Base-by-base conservation (phyloP, 768 basidiomycete species). In the Psilocybe sp. region DNA sequence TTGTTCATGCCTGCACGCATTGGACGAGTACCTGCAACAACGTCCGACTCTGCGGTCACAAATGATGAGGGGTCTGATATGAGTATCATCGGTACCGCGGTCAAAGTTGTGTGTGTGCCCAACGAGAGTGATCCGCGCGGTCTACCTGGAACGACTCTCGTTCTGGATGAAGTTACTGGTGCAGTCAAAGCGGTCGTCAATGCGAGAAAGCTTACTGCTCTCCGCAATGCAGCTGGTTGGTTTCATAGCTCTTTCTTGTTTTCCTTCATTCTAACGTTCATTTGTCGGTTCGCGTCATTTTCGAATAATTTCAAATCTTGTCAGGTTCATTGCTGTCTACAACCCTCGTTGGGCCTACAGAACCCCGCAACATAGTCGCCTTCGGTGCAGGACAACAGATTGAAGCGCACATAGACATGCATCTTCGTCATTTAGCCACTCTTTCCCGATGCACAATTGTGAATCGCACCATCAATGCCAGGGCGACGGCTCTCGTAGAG, bases 1-100 rank as follows among this genome's bases (percentile, higher is more conserved):
- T 71, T 97, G 2, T 88, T 92, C 66, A 96, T 96, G 93, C 92
- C 93, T 2, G 81, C 89, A 6, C 78, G 85, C 19, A 71, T 86
- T 9, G 62, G 68, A 16, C 51, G 55, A 20, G 18, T 20, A 54
- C 15, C 45, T 50, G 5, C 14, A 9, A n/a, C 31, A 18, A 18
- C 37, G 16, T 20, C 44, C 23, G 39, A 32, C n/a, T 18, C 48
- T 28, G 31, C 23, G 40, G 35, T 19, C 40, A 32, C 46, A 4
- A 13, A 28, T 42, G 3, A 36, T 61, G n/a, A 36, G 35, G 14
- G 31, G n/a, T 38, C 41, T 1, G 37, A 40, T 6, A 31, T 32
- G 19, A 14, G 13, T 9, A 39, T 1, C 52, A 57, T 63, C 7
- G 83, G 82, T 1, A 86, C 87, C 1, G 70, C 86, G 2, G 73